These are phyloP conservation scores for Acorus calamus DNA, from an alignment of 106 monocot species.

Conservation along the genomic window DNA sequence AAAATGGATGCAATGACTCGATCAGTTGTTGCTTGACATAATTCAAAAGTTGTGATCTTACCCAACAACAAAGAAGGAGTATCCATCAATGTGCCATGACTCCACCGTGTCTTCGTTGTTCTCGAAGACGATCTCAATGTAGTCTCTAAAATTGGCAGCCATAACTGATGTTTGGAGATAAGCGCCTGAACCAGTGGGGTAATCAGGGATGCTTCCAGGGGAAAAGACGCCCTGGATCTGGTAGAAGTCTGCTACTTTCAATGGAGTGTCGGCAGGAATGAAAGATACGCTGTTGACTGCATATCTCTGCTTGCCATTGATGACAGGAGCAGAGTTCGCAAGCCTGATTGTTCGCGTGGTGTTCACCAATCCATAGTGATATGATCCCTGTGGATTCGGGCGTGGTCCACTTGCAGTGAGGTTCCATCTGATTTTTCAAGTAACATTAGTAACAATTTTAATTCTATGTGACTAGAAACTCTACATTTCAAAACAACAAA, in stretches of 20 bases:
- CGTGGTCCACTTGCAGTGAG: slow-evolving; percentile 39
- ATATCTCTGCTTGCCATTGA: slow-evolving; percentile 38
- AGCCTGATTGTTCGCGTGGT: slow-evolving; percentile 26
- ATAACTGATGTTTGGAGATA: slow-evolving; percentile 29
- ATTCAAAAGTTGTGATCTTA: slow-evolving; percentile 1
- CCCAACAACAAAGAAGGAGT: slow-evolving; percentile 37
- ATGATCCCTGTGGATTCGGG: slow-evolving; percentile 39
- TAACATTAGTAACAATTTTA: too few species aligned
- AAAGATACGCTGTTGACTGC: slow-evolving; percentile 27
- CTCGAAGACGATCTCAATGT: slow-evolving; percentile 34
- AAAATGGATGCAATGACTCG: too few species aligned
- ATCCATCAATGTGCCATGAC: slow-evolving; percentile 42
- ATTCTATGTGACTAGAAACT: too few species aligned
- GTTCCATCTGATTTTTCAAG: slow-evolving; percentile 22
- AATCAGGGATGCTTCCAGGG: slow-evolving; percentile 24
- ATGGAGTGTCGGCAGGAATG: slow-evolving; percentile 23
- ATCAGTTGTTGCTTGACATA: not conserved
- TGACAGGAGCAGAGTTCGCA: slow-evolving; percentile 29
- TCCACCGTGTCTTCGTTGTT: slow-evolving; percentile 26
- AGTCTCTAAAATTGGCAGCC: slow-evolving; percentile 23
- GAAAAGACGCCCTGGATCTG: slow-evolving; percentile 27
- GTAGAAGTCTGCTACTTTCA: slow-evolving; percentile 38
- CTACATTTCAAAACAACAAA: too few species aligned
- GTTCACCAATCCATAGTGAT: slow-evolving; percentile 30
- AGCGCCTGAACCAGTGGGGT: slow-evolving; percentile 14